Conservation (phyloP, 768 basidiomycete genomes). For the Trichaptum fuscoviolaceum region DNA sequence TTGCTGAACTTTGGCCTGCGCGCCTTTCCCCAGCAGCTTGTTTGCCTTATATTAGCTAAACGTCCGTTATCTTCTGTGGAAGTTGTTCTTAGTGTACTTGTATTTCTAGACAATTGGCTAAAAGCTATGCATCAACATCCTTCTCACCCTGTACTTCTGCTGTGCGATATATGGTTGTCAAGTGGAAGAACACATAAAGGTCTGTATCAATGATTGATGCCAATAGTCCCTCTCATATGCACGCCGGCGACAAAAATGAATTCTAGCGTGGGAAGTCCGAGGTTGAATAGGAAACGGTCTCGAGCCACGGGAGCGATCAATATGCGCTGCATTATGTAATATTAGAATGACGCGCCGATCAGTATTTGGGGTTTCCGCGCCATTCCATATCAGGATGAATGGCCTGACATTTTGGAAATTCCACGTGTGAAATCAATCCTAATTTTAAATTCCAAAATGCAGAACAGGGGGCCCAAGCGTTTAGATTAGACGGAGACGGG, state of each 20-base stretch:
- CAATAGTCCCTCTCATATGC: neutral
- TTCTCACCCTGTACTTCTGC: neutral
- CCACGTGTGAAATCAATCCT: neutral
- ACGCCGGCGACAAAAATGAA: neutral
- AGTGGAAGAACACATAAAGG: neutral
- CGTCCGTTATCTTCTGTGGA: neutral
- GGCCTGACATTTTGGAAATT: neutral
- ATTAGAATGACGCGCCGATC: neutral
- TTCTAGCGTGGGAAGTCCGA: neutral
- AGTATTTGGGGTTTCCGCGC: neutral
- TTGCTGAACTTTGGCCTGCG: neutral
- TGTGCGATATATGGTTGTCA: neutral
- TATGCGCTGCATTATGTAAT: neutral
- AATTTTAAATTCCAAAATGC: neutral
- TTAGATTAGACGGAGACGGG: neutral
- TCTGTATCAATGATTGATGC: neutral
- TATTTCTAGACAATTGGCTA: neutral
- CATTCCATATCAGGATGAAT: neutral
- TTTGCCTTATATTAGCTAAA: neutral
- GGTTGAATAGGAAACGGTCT: neutral
- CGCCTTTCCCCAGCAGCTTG: neutral
- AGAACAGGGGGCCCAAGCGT: slow-evolving; percentile 1
- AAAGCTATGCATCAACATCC: neutral
- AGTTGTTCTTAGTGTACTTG: neutral
- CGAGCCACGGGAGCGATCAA: neutral